Conservation (phyloP, 257 asterid genomes). For the Datura wrightii region DNA sequence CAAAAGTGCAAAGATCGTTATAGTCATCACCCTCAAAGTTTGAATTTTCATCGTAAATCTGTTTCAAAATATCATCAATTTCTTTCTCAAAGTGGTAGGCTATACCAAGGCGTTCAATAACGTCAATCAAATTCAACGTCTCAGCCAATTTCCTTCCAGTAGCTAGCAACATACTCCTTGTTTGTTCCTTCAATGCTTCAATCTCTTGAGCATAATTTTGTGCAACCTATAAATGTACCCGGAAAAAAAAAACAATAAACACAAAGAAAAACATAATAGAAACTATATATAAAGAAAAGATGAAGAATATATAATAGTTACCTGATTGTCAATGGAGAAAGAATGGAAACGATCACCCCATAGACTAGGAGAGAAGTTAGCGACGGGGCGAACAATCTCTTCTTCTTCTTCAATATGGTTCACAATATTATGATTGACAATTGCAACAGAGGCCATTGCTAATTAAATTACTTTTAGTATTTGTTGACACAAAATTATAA, state of each 20-base stretch:
- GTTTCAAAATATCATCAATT: constrained; percentile 36
- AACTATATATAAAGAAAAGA: no score
- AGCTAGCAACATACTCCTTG: constrained; percentile 17
- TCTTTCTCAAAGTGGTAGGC: constrained; percentile 43
- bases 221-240: background rate
- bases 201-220: constrained; percentile 21
- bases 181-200: constrained; percentile 39
- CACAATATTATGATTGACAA: no score
- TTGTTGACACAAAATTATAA: no score
- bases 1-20: constrained; percentile 30
- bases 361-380: background rate
- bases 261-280: no score
- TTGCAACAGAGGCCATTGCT: background rate
- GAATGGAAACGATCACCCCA: background rate
- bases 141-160: background rate
- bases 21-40: background rate
- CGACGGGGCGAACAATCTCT: background rate
- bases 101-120: constrained; percentile 46
- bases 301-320: no score
- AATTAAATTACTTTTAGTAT: no score
- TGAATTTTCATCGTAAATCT: background rate
- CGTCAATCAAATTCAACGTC: constrained; percentile 39
- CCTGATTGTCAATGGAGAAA: background rate
- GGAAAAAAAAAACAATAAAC: no score
- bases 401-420: background rate